Evolutionary conservation across 2,329 filamentous ascomycete genomes (phyloP).

Genomic region (Neonectria coccinea): DNA sequence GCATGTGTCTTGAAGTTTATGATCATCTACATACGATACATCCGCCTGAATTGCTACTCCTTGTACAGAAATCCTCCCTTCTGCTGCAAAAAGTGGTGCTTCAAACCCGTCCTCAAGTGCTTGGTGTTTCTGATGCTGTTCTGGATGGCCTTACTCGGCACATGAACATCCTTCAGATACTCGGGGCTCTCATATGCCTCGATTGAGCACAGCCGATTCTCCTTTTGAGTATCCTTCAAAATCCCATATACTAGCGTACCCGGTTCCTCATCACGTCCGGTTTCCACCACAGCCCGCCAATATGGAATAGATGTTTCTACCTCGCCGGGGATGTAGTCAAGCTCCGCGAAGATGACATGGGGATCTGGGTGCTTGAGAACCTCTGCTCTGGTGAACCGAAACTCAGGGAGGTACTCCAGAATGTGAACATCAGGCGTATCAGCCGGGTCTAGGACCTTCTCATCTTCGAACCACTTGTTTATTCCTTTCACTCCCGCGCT

Average conservation of each 20-base stretch:
- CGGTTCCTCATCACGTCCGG: constrained; percentile 34
- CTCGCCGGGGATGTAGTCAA: constrained; percentile 43
- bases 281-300: constrained; percentile 44
- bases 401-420: constrained; percentile 39
- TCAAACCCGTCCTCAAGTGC: constrained; percentile 40
- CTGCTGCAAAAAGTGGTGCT: constrained; percentile 41
- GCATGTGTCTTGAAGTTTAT: background rate
- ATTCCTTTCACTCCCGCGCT: constrained; percentile 34
- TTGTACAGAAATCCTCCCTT: constrained; percentile 42
- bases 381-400: constrained; percentile 34
- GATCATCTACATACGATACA: background rate
- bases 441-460: constrained; percentile 27
- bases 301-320: constrained; percentile 41
- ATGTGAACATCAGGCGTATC: constrained; percentile 28
- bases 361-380: constrained; percentile 36
- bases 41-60: background rate
- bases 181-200: constrained; percentile 46
- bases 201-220: constrained; percentile 38
- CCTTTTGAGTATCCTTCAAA: constrained; percentile 34
- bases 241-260: constrained; percentile 45
- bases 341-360: constrained; percentile 42
- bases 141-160: constrained; percentile 44
- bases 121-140: constrained; percentile 33
- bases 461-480: constrained; percentile 38
- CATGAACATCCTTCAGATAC: constrained; percentile 45